These are phyloP conservation scores for Ceratobasidium sp. DNA, from an alignment of 1,284 basidiomycete species.

Conservation along the genomic window DNA sequence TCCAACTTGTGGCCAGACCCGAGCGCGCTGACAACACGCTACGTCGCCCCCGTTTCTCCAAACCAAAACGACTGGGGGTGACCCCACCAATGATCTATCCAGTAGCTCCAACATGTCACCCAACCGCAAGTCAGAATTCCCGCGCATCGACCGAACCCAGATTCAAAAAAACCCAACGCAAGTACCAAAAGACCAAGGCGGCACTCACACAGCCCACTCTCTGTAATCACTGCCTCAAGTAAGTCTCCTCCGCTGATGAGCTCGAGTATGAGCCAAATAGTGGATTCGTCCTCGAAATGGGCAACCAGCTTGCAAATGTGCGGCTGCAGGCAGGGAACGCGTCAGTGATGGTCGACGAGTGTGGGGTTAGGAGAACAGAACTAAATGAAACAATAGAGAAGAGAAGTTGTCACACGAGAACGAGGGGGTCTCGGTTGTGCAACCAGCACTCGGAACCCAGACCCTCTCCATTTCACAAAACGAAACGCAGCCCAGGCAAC, in stretches of 20 bases:
- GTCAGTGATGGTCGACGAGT: neutral
- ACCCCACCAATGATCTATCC: too few relatives aligned
- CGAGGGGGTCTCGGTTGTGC: too few relatives aligned
- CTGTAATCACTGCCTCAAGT: slow-evolving; percentile 75
- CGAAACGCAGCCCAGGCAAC: neutral
- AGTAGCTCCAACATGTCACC: neutral
- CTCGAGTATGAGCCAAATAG: slow-evolving; percentile 70
- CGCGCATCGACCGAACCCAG: neutral
- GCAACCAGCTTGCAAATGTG: slow-evolving; percentile 85
- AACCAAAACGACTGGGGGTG: too few relatives aligned
- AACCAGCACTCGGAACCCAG: neutral
- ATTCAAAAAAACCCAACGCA: neutral
- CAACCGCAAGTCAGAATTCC: neutral
- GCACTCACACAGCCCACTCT: slow-evolving; percentile 65
- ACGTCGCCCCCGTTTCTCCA: neutral
- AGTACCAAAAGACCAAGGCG: neutral
- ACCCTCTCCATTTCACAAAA: neutral
- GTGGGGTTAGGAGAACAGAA: neutral
- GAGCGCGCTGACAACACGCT: too few relatives aligned
- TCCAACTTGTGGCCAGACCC: neutral
- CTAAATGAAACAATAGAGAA: neutral
- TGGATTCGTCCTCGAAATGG: slow-evolving; percentile 70
- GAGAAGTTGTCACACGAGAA: neutral
- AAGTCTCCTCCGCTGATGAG: slow-evolving; percentile 87
- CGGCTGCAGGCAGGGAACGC: slow-evolving; percentile 51